Evolutionary conservation across 805 yeast genomes (phyloP).

Genomic region (Scheffersomyces ergatensis): DNA sequence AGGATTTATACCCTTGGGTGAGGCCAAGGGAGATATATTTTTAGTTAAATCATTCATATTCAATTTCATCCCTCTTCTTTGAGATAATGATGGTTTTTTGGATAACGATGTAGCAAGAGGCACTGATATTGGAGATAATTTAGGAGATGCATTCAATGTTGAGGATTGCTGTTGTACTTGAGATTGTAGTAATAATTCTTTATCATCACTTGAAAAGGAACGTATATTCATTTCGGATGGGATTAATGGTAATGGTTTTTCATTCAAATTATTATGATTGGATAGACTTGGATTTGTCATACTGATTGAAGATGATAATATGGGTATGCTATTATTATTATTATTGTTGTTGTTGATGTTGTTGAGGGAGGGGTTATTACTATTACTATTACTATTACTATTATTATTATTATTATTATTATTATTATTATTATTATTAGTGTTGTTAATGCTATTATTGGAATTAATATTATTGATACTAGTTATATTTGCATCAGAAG

Average conservation of each 20-base stretch:
- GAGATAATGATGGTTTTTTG: slow-evolving; percentile 47
- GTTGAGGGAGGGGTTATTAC: not conserved
- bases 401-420: not conserved
- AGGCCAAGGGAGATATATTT: slow-evolving; percentile 14
- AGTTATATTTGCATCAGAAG: slow-evolving; percentile 1
- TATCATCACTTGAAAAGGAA: slow-evolving; percentile 3
- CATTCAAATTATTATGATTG: not conserved
- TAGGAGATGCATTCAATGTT: slow-evolving; percentile 5
- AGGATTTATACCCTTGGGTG: slow-evolving; percentile 13
- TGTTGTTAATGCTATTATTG: not conserved
- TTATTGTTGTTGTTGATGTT: not conserved
- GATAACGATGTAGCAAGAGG: slow-evolving; percentile 12
- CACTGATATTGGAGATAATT: slow-evolving; percentile 3
- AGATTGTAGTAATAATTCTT: not conserved
- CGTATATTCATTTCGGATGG: slow-evolving; percentile 10
- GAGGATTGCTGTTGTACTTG: too few species aligned
- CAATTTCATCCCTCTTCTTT: slow-evolving; percentile 54
- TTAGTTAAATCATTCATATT: slow-evolving; percentile 30
- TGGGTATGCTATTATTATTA: not conserved
- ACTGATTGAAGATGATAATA: not conserved
- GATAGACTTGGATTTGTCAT: not conserved
- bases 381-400: not conserved
- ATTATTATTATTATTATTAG: not conserved
- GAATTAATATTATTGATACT: not conserved
- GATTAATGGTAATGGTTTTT: slow-evolving; percentile 26